Conservation (phyloP, 2,329 filamentous ascomycete species). For the Coniochaeta sp. region DNA sequence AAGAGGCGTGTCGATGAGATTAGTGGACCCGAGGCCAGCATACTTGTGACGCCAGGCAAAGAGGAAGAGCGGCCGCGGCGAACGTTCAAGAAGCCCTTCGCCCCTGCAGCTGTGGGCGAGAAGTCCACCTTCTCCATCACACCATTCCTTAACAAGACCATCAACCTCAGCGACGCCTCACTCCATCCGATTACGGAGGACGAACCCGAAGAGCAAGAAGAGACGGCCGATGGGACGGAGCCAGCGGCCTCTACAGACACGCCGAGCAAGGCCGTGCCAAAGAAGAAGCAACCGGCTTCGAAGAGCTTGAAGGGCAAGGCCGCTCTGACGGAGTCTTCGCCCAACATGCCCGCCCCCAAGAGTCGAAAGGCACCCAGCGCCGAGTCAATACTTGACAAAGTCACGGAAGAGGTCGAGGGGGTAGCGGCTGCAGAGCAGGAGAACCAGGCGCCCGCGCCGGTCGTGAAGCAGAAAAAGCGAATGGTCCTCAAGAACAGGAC, state of each 20-base stretch:
- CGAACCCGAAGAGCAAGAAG: slow-evolving; percentile 4
- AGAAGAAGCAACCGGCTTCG: slow-evolving; percentile 30
- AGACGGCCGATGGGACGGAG: not conserved
- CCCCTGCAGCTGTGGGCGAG: slow-evolving; percentile 62
- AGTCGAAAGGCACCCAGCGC: slow-evolving; percentile 18
- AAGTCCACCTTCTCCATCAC: slow-evolving; percentile 94
- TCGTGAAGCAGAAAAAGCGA: slow-evolving; percentile 24
- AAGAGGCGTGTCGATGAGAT: slow-evolving; percentile 41
- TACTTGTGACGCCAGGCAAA: slow-evolving; percentile 35
- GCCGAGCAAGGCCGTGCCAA: slow-evolving; percentile 7
- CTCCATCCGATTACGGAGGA: slow-evolving; percentile 17
- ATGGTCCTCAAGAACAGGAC: slow-evolving; percentile 5
- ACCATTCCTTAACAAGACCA: slow-evolving; percentile 71
- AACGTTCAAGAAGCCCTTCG: slow-evolving; percentile 47
- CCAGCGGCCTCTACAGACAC: slow-evolving; percentile 2
- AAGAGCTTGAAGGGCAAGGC: slow-evolving; percentile 37
- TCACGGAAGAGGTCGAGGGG: slow-evolving; percentile 27
- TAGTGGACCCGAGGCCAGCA: slow-evolving; percentile 36
- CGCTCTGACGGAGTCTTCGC: slow-evolving; percentile 35
- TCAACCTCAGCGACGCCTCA: slow-evolving; percentile 40
- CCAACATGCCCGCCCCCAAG: slow-evolving; percentile 30
- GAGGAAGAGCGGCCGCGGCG: slow-evolving; percentile 30
- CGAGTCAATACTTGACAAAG: slow-evolving; percentile 28
- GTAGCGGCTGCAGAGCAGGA: slow-evolving; percentile 22
- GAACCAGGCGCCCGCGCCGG: slow-evolving; percentile 21